Base-by-base conservation (phyloP, 805 yeast species). In the Nematodospora valgi region DNA sequence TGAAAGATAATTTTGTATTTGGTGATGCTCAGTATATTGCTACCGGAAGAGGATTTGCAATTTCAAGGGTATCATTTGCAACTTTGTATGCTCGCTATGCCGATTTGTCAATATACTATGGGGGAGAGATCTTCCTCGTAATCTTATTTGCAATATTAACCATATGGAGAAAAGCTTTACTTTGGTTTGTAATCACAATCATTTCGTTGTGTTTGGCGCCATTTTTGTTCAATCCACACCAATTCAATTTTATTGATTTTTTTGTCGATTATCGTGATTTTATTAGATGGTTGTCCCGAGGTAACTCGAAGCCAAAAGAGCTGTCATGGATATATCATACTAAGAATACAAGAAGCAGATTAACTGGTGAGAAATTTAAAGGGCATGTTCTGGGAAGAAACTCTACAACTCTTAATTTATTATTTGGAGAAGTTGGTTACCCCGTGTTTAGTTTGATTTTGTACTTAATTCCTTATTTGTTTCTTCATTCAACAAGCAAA, bases 21-120 rank as follows among this genome's bases (percentile, higher is more conserved):
- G 98, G 98, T 4, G 95, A 95, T 30, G 98, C 98, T 1, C 73
- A 79, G 36, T 91, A 91, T 53, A 83, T 91, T 43, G 80, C 95
- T 8, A 87, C 97, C 2, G 98, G 98, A 2, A 69, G 98, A 62
- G 95, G 96, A 1, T 85, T 89, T 67, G 96, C 98, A 2, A 86
- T 87, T 14, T 74, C 88, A 3, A 74, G 98, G 49, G 61, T 78
- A 19, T 78, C 86, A 5, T 91, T 91, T 57, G 63, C 80, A 13
- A 68, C 70, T 3, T 63, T 91, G 20, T 91, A 82, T 57, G 75
- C 95, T 0, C 74, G 83, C 25, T 91, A 86, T 65, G 83, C 89
- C 1, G 65, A 74, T 4, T 72, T 80, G 4, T 82, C 96, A 1
- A 81, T 89, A 24, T 86, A 87, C 56, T 62, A 82, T 5, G 98